Base-by-base conservation (phyloP, 176 grass and related monocot genomes). In the Avena atlantica region DNA sequence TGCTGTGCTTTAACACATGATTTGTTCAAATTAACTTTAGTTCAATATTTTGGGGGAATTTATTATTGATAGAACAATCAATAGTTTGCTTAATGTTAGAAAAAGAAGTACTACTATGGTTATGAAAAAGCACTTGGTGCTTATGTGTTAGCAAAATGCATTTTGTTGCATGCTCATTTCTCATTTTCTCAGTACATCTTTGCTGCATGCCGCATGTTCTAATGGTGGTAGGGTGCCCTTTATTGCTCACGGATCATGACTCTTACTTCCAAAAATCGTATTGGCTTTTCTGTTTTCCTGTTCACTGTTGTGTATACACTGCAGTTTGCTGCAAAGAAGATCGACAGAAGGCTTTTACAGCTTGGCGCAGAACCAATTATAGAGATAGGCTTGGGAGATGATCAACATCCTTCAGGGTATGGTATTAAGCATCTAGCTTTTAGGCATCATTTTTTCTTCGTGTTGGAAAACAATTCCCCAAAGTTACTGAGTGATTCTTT, bases 341-440 rank as follows among this genome's bases (percentile, higher is more conserved):
- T 98, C 24, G 93, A 98, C 79, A 89, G 70, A 91, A 93, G 93
- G 80, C 90, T 98, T 90, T 84, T 84, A 40, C 82, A 88, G 87
- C 92, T 98, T 73, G 93, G 93, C 76, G 96, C 93, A 53, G 80
- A 92, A 83, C 60, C n/a, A 52, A 85, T 98, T 69, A 88, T 94
- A 62, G 87, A 94, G 71, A 90, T 93, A 94, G 96, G 93, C 72
- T 66, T 98, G 82, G 96, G 96, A 73, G 90, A 98, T 58, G 96
- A 98, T 62, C 96, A 96, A 73, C 93, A 98, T 37, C 85, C 89
- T 82, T 96, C 96, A 81, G 96, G 96, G 96, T 98, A 96, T 85
- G 64, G 36, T 89, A 74, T 71, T 80, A 42, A 53, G 51, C 80
- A 76, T 52, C 49, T 6, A 0, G 1, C 31, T 20, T 74, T 44